Conservation (phyloP, 306 rosid genomes). For the Prunus kanzakura region DNA sequence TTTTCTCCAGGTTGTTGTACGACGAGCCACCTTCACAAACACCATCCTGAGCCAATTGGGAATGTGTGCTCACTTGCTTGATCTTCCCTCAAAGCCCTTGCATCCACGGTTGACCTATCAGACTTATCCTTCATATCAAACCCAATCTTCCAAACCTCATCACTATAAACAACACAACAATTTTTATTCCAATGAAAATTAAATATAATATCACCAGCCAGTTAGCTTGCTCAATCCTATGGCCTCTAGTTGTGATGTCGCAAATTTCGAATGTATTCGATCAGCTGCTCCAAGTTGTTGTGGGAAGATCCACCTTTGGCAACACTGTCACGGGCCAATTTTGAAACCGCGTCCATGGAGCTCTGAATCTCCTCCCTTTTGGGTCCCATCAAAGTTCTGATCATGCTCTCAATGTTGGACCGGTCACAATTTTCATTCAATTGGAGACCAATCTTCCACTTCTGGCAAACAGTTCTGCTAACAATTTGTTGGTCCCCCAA, state of each 20-base stretch:
- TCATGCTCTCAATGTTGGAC: neutral
- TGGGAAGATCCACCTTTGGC: slow-evolving; percentile 17
- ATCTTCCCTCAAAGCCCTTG: neutral
- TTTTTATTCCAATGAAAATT: no score
- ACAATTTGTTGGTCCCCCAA: slow-evolving; percentile 3
- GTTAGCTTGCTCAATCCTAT: no score
- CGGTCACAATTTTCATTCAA: slow-evolving; percentile 15
- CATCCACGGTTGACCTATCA: neutral
- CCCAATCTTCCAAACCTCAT: neutral
- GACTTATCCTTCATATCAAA: slow-evolving; percentile 21
- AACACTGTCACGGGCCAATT: neutral
- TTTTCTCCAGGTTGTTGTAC: no score
- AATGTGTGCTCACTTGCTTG: neutral
- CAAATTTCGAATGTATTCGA: slow-evolving; percentile 9
- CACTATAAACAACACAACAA: neutral
- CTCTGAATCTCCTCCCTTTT: slow-evolving; percentile 4
- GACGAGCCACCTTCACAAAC: no score
- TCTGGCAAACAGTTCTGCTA: slow-evolving; percentile 20
- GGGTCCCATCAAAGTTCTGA: slow-evolving; percentile 22
- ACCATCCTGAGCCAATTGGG: no score
- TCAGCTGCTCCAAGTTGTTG: slow-evolving; percentile 6
- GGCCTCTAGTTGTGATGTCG: neutral
- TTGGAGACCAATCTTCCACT: slow-evolving; percentile 25
- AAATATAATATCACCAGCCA: no score
- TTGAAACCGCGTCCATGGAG: slow-evolving; percentile 8